Evolutionary conservation across 163 green algal genomes (phyloP).

Genomic region (Scenedesmus sp.): DNA sequence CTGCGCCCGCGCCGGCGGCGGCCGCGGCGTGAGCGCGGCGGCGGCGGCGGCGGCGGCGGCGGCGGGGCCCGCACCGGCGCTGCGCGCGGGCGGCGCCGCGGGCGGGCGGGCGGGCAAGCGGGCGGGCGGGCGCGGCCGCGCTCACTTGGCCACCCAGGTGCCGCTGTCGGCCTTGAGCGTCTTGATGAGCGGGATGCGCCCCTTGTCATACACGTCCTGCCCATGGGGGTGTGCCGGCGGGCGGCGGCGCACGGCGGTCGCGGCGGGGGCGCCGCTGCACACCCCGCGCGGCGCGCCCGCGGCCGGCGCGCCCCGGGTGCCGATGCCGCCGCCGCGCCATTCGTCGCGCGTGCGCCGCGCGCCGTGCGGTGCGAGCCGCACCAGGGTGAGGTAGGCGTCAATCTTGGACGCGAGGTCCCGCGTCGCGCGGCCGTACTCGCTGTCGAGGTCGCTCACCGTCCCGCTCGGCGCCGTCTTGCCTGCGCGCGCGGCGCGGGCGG

Average conservation of each 20-base stretch:
- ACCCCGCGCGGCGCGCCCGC: background rate
- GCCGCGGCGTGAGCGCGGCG: too few relatives aligned
- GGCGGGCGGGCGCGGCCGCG: too few relatives aligned
- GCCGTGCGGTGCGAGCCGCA: conserved; percentile 1
- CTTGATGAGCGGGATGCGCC: conserved; percentile 61
- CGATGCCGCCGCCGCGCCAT: too few relatives aligned
- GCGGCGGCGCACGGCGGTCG: too few relatives aligned
- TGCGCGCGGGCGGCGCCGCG: too few relatives aligned
- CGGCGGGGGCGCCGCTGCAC: background rate
- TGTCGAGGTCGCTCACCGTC: conserved; percentile 51
- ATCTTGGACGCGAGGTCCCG: conserved; percentile 50
- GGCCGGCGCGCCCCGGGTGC: too few relatives aligned
- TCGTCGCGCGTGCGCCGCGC: too few relatives aligned
- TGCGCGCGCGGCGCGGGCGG: background rate
- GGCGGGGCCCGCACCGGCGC: too few relatives aligned
- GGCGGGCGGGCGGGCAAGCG: too few relatives aligned
- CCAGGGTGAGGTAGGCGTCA: conserved; percentile 48
- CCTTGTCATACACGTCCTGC: conserved; percentile 60
- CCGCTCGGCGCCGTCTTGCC: conserved; percentile 26
- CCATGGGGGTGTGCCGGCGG: background rate
- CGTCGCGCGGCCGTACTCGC: conserved; percentile 51
- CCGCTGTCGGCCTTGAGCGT: conserved; percentile 48
- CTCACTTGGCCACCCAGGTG: conserved; percentile 62
- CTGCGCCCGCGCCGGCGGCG: too few relatives aligned
- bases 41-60: too few relatives aligned